Percentiles rank a stretch among this genome's conserved stretches.
Conservation (phyloP, 169 alveolate species). For the Cyclospora cayetanensis region DNA sequence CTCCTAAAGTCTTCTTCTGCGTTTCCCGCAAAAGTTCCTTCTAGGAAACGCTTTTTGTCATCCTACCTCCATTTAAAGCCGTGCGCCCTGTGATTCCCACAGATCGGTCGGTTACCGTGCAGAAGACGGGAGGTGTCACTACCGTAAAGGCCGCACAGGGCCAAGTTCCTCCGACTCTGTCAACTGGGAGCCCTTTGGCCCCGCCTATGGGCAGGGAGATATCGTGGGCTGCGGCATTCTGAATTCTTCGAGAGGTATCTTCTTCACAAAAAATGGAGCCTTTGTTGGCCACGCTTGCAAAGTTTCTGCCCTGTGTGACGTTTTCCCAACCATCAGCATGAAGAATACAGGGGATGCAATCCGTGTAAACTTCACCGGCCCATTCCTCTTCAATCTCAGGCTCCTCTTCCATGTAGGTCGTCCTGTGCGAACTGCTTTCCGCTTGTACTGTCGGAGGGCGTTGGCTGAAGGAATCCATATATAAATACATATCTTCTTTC, state of each 20-base stretch:
- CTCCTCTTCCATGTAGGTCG: constrained; percentile 57
- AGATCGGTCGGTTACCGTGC: constrained; percentile 84
- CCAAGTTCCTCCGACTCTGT: neutral
- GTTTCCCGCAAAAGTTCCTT: neutral
- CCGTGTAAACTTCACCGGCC: constrained; percentile 78
- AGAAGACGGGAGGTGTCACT: constrained; percentile 76
- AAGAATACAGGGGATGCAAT: constrained; percentile 69
- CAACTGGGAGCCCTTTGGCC: constrained; percentile 77
- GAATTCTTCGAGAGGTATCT: constrained; percentile 78
- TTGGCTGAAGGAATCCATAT: too few relatives aligned
- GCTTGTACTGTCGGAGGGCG: neutral
- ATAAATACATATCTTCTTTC: neutral
- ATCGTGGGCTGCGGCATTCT: constrained; percentile 86
- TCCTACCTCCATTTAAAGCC: neutral
- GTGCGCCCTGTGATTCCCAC: too few relatives aligned
- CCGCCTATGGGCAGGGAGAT: constrained; percentile 81
- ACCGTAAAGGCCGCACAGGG: neutral
- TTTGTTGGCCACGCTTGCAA: constrained; percentile 77
- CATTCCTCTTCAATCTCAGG: constrained; percentile 76
- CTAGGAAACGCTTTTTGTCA: neutral
- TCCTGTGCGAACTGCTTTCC: neutral
- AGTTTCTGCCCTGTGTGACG: constrained; percentile 1
- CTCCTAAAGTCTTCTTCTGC: neutral
- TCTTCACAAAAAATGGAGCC: constrained; percentile 84
- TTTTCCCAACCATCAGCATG: constrained; percentile 78